These are phyloP conservation scores for Penicillium concentricum DNA, from an alignment of 2,329 filamentous ascomycete species.

Conservation along the genomic window DNA sequence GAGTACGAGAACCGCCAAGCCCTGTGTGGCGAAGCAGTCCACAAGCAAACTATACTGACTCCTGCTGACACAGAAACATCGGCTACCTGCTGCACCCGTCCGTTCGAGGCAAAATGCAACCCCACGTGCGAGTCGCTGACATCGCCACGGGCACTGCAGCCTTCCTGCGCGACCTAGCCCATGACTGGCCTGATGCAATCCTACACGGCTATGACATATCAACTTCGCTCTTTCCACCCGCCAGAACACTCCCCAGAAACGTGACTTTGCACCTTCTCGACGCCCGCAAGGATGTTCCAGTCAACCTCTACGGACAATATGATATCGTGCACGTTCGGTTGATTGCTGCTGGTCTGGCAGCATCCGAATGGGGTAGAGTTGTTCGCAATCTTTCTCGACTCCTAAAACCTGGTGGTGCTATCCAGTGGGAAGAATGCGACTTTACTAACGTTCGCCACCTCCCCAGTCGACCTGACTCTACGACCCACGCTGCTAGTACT, in stretches of 20 bases:
- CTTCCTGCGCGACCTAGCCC: constrained; percentile 14
- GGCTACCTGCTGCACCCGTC: constrained; percentile 13
- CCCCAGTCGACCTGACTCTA: neutral
- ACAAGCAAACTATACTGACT: neutral
- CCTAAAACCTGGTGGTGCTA: constrained; percentile 12
- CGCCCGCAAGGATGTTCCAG: constrained; percentile 11
- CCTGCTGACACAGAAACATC: constrained; percentile 6
- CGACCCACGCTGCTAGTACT: neutral
- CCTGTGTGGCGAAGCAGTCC: neutral
- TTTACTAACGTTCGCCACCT: constrained; percentile 4
- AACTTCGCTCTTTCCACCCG: constrained; percentile 6
- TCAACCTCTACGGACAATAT: constrained; percentile 18
- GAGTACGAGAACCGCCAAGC: neutral
- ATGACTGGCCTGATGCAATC: constrained; percentile 5
- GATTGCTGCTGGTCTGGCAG: neutral
- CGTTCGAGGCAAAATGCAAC: constrained; percentile 1
- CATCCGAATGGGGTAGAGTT: neutral
- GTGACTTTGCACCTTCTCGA: constrained; percentile 16
- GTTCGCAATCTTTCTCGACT: constrained; percentile 7
- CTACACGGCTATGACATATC: constrained; percentile 21
- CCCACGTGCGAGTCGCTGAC: constrained; percentile 17
- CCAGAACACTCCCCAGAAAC: constrained; percentile 12
- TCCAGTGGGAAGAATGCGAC: constrained; percentile 18
- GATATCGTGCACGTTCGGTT: constrained; percentile 25
- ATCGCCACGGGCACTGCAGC: constrained; percentile 22